Conservation (phyloP, 495 filamentous ascomycete species). For the Thermothielavioides terrestris region DNA sequence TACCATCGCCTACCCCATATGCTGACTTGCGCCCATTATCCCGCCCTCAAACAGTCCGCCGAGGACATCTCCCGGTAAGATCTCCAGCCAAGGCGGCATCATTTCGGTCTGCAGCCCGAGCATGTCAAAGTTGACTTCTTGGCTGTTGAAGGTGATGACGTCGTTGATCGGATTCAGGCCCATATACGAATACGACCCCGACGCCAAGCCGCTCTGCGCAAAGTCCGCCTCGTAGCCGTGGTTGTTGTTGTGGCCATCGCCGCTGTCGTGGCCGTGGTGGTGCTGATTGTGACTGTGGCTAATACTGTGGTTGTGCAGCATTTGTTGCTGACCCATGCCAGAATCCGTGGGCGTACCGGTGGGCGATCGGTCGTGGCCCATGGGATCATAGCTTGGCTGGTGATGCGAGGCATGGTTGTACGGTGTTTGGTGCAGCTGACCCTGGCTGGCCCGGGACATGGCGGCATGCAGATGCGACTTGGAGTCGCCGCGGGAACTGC, state of each 20-base stretch:
- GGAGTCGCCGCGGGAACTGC: slow-evolving; percentile 15
- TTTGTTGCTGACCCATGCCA: slow-evolving; percentile 9
- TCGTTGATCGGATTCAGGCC: slow-evolving; percentile 40
- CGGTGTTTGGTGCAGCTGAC: slow-evolving; percentile 5
- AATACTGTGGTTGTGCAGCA: slow-evolving; percentile 6
- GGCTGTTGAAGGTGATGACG: slow-evolving; percentile 57
- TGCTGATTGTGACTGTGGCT: slow-evolving; percentile 1
- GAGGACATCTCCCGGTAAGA: slow-evolving; percentile 20
- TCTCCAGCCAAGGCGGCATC: slow-evolving; percentile 28
- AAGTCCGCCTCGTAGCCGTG: slow-evolving; percentile 23
- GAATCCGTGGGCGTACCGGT: slow-evolving; percentile 24
- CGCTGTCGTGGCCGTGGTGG: neutral
- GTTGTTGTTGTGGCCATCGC: neutral
- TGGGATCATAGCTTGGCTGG: slow-evolving; percentile 25
- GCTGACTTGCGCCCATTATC: slow-evolving; percentile 5
- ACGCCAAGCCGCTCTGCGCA: slow-evolving; percentile 30
- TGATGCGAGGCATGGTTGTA: slow-evolving; percentile 26
- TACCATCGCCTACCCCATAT: neutral
- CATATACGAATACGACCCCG: slow-evolving; percentile 36
- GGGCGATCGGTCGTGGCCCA: slow-evolving; percentile 26
- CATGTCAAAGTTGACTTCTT: slow-evolving; percentile 54
- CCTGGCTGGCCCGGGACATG: slow-evolving; percentile 11
- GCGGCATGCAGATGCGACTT: slow-evolving; percentile 19
- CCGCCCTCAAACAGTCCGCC: slow-evolving; percentile 17
- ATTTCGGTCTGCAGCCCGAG: slow-evolving; percentile 24